Conservation (phyloP, 805 yeast species). For the Schizosaccharomyces cryophilus region DNA sequence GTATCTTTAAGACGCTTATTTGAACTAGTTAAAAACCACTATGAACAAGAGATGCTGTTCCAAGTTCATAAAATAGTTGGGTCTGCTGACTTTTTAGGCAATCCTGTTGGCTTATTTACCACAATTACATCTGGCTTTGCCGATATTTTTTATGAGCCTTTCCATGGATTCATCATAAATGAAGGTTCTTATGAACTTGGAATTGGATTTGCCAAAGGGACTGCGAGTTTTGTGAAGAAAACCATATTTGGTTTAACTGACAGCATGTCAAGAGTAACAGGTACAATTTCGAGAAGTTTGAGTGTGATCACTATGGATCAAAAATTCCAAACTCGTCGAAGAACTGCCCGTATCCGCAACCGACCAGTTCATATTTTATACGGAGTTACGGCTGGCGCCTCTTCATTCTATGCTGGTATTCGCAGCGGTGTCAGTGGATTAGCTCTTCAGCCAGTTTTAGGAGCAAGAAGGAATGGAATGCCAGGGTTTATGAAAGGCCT, state of each 20-base stretch:
- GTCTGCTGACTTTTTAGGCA: conserved; percentile 86
- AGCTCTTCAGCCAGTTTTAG: conserved; percentile 75
- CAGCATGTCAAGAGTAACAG: conserved; percentile 76
- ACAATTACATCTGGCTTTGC: conserved; percentile 82
- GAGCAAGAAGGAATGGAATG: conserved; percentile 73
- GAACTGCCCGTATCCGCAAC: conserved; percentile 50
- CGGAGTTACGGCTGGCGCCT: conserved; percentile 68
- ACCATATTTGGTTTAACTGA: conserved; percentile 88
- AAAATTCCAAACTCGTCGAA: conserved; percentile 58
- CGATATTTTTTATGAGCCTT: conserved; percentile 93
- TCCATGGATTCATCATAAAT: conserved; percentile 78
- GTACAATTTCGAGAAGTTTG: conserved; percentile 81
- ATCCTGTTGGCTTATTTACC: conserved; percentile 90
- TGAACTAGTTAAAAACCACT: conserved; percentile 56
- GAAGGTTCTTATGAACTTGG: conserved; percentile 94
- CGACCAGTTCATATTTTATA: conserved; percentile 64
- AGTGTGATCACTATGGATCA: conserved; percentile 75
- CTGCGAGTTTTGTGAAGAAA: conserved; percentile 76
- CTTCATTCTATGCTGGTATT: conserved; percentile 64
- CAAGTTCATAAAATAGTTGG: conserved; percentile 85
- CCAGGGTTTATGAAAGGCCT: conserved; percentile 79
- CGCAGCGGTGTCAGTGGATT: conserved; percentile 75
- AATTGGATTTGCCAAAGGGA: conserved; percentile 87
- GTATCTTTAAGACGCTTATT: conserved; percentile 56
- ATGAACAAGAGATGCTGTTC: conserved; percentile 73